Evolutionary conservation across 768 basidiomycete genomes (phyloP), one percentile per base, ranked within the genome.

Genomic region (Boletus rubropictus): DNA sequence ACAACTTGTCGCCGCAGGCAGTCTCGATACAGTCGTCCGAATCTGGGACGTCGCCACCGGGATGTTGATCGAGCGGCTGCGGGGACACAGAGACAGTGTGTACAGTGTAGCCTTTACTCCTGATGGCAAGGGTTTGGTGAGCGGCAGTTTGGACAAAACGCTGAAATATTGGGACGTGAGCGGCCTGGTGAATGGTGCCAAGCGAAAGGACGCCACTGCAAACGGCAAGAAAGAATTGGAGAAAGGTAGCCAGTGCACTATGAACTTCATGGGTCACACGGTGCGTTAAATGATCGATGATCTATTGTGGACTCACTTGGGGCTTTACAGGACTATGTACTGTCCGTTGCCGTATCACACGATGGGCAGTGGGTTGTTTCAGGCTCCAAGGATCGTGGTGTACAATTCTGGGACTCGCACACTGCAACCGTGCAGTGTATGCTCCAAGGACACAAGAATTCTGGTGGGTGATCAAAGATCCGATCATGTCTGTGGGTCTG

Each of bases 311-410:
- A 22, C 48, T 56, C 18, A 52, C 40, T 38, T 4, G 22, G 41
- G 36, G 39, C 24, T 31, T 15, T 2, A 29, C 55, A 82, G 80
- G 84, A 86, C 63, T 86, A 84, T 49, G 84, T 86, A 49, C 72
- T 86, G 42, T 80, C 79, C 38, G 82, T 84, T 38, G 82, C 81
- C 17, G 89, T 93, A 39, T 91, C 89, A 38, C 86, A 91, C 53
- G 94, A 97, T 66, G 90, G 89, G 50, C 82, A 89, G 54, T 86
- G 92, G 89, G 86, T 98, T 56, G 94, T 96, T 10, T 93, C 90
- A 10, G 95, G 96, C 42, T 85, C 83, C 29, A 97, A 97, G 70
- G 96, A 99, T 64, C 86, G 96, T 11, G 87, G 91, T 1, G 93
- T 99, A 46, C 90, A 94, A 65, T 92, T 95, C 63, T 91, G 89